phyloP scores from a whole-genome alignment of 2,329 filamentous ascomycete genomes.

The Talaromyces sp. region DNA sequence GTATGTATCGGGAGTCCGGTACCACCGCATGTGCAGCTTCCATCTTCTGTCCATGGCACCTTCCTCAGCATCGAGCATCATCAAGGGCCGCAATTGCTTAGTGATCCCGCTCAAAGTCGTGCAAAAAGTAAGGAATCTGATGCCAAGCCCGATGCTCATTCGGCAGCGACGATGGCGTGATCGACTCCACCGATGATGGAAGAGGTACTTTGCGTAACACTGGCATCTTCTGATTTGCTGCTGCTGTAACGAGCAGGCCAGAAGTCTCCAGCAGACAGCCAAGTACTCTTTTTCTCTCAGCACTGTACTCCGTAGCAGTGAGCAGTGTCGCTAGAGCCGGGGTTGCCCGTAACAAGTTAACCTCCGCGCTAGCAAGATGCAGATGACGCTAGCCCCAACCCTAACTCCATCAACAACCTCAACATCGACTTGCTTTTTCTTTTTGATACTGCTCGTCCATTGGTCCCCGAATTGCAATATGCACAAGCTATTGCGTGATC shows the following conservation, averaged over 20 bases:
- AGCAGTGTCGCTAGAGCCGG: no score
- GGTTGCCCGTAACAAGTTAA: no score
- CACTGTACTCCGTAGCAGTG: background rate
- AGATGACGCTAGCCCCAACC: slow-evolving; percentile 1
- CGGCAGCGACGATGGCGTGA: slow-evolving; percentile 11
- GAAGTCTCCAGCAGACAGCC: background rate
- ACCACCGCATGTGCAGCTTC: background rate
- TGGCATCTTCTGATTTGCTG: background rate
- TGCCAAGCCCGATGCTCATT: slow-evolving; percentile 8
- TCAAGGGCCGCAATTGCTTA: no score
- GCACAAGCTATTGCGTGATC: slow-evolving; percentile 6
- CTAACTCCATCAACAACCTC: background rate
- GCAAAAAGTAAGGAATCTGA: background rate
- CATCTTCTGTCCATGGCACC: background rate
- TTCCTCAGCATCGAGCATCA: no score
- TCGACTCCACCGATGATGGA: slow-evolving; percentile 15
- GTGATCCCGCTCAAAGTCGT: background rate
- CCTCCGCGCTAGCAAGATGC: background rate
- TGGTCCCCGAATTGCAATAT: slow-evolving; percentile 5
- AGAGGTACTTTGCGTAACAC: background rate
- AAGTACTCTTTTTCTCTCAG: background rate
- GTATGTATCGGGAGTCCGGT: background rate
- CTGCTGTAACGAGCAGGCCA: background rate
- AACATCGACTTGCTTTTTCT: background rate
- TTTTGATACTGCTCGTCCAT: background rate